Evolutionary conservation across 192 early-diverging fungal genomes (phyloP).

Genomic region (Spinellus fusiger): DNA sequence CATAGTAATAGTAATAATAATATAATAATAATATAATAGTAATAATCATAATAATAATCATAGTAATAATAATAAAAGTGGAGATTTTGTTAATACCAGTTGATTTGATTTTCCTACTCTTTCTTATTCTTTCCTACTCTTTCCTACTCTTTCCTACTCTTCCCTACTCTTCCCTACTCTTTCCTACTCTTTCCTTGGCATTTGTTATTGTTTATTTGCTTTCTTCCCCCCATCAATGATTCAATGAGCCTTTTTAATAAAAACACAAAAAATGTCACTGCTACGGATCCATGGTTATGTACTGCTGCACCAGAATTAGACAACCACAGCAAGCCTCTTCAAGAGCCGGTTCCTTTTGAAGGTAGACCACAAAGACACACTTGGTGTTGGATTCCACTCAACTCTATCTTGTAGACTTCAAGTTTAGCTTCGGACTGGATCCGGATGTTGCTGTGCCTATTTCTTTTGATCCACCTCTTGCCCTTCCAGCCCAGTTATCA

Average conservation of each 20-base stretch:
- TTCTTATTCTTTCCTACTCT: too few relatives aligned
- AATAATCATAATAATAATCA: too few relatives aligned
- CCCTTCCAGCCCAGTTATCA: conserved; percentile 2
- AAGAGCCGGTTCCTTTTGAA: conserved; percentile 28
- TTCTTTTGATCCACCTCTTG: conserved; percentile 18
- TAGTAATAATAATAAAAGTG: too few relatives aligned
- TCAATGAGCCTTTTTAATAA: background rate
- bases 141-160: too few relatives aligned
- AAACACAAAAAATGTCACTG: background rate
- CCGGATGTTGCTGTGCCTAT: conserved; percentile 23
- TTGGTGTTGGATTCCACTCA: background rate
- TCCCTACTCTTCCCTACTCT: too few relatives aligned
- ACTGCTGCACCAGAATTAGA: background rate
- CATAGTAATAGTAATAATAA: too few relatives aligned
- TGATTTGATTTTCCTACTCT: too few relatives aligned
- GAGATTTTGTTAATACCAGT: too few relatives aligned
- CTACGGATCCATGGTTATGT: background rate
- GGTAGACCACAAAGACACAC: conserved; percentile 4
- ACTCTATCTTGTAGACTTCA: conserved; percentile 21
- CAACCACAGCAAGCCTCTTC: background rate
- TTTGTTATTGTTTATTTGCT: too few relatives aligned
- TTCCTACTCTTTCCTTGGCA: too few relatives aligned
- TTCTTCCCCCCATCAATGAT: background rate
- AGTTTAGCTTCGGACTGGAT: conserved; percentile 31
- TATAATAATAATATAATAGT: too few relatives aligned